These are phyloP conservation scores for Scedosporium boydii DNA, from an alignment of 2,329 filamentous ascomycete species.

Conservation along the genomic window DNA sequence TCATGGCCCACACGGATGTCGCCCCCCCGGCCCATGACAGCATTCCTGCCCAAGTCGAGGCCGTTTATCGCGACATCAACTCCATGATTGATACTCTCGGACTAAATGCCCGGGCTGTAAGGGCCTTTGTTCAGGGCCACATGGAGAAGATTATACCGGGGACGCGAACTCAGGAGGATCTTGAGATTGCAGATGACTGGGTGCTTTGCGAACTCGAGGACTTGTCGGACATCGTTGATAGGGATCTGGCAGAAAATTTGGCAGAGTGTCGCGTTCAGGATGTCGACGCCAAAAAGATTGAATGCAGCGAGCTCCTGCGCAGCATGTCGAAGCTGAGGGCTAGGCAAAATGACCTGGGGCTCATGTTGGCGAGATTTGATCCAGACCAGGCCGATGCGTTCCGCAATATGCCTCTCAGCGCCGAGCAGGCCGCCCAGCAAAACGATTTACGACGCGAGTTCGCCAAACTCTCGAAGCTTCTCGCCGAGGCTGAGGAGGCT, in stretches of 20 bases:
- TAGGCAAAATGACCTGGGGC: constrained; percentile 68
- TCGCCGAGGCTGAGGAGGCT: constrained; percentile 72
- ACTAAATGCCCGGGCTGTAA: constrained; percentile 64
- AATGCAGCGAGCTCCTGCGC: constrained; percentile 56
- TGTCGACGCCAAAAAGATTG: constrained; percentile 57
- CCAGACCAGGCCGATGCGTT: constrained; percentile 55
- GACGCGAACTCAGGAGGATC: constrained; percentile 53
- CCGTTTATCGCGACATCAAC: constrained; percentile 71
- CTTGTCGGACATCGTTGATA: constrained; percentile 54
- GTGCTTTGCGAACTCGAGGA: constrained; percentile 66
- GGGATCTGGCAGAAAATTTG: constrained; percentile 54
- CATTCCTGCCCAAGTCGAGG: constrained; percentile 53
- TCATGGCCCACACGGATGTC: constrained; percentile 53
- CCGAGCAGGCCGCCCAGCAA: constrained; percentile 77
- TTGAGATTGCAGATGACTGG: constrained; percentile 62
- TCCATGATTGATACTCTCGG: constrained; percentile 92
- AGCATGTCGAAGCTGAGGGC: constrained; percentile 64
- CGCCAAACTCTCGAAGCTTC: constrained; percentile 60
- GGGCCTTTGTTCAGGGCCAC: constrained; percentile 59
- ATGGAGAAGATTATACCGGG: constrained; percentile 40
- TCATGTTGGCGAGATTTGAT: constrained; percentile 62
- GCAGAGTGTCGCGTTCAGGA: constrained; percentile 59
- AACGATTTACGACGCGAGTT: constrained; percentile 72
- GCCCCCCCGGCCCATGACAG: constrained; percentile 44
- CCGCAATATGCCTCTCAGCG: constrained; percentile 64